Percentiles rank a stretch among this genome's conserved stretches.
These are phyloP conservation scores for Lizanozyma gosingica DNA, from an alignment of 1,139 yeast species.

Conservation along the genomic window DNA sequence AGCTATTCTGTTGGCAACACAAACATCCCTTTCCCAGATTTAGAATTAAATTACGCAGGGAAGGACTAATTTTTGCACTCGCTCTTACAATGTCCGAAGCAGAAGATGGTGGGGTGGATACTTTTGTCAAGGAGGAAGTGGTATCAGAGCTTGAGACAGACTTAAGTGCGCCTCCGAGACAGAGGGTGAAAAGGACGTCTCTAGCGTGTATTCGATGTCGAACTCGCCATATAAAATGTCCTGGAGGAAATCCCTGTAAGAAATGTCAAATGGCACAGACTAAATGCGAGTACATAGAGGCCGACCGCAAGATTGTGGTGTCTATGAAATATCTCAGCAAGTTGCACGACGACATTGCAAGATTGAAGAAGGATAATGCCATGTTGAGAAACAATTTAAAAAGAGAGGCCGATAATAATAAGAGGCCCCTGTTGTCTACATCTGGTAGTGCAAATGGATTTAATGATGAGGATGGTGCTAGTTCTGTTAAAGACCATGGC, in stretches of 20 bases:
- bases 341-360: slow-evolving; percentile 58
- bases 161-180: neutral
- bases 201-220: slow-evolving; percentile 64
- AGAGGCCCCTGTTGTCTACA: neutral
- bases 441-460: neutral
- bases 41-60: too few species aligned
- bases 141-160: neutral
- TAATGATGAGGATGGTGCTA: neutral
- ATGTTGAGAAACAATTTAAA: slow-evolving; percentile 39
- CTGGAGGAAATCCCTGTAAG: slow-evolving; percentile 71
- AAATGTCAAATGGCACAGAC: slow-evolving; percentile 54
- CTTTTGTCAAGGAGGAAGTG: neutral
- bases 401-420: slow-evolving; percentile 15
- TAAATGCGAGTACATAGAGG: slow-evolving; percentile 68
- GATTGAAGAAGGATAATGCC: slow-evolving; percentile 42
- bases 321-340: slow-evolving; percentile 65
- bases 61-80: too few species aligned
- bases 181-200: slow-evolving; percentile 20
- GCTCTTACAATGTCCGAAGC: too few species aligned
- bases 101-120: neutral
- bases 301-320: slow-evolving; percentile 69
- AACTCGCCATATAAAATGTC: slow-evolving; percentile 69
- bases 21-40: too few species aligned
- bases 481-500: neutral
- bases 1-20: too few species aligned